phyloP scores from a whole-genome alignment of 768 basidiomycete genomes.

The Dioszegia aurantiaca region DNA sequence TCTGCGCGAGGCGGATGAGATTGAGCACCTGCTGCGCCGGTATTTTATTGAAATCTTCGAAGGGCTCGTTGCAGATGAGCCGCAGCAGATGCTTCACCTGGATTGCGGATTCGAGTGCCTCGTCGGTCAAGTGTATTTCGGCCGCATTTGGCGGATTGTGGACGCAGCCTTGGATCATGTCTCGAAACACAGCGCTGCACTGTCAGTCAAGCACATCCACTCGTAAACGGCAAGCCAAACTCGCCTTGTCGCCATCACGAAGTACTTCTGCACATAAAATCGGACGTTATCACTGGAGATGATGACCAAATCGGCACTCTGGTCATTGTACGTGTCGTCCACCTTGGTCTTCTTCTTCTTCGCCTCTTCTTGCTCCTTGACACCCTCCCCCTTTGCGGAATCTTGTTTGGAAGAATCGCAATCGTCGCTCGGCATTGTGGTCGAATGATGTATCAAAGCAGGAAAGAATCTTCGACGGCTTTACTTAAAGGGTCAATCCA shows the following conservation, averaged over 20 bases:
- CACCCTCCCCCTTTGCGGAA: too few relatives aligned
- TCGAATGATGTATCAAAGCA: too few relatives aligned
- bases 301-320: background rate
- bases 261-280: slow-evolving; percentile 1
- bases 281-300: slow-evolving; percentile 1
- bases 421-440: too few relatives aligned
- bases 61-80: background rate
- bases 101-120: background rate
- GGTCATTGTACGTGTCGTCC: slow-evolving; percentile 5
- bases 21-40: background rate
- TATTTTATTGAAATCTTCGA: background rate
- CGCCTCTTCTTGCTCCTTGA: background rate
- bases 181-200: background rate
- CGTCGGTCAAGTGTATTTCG: background rate
- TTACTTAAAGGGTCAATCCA: too few relatives aligned
- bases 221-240: too few relatives aligned
- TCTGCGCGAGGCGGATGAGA: background rate
- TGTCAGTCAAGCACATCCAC: background rate
- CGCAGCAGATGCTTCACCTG: background rate
- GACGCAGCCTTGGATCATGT: background rate
- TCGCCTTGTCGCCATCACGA: slow-evolving; percentile 6
- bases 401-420: too few relatives aligned
- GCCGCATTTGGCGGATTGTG: background rate
- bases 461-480: too few relatives aligned
- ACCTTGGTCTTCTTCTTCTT: background rate